A percentile compares a stretch with the other conserved stretches of the same genome.
phyloP scores from a whole-genome alignment of 768 basidiomycete species.

The Grammothele lineata region DNA sequence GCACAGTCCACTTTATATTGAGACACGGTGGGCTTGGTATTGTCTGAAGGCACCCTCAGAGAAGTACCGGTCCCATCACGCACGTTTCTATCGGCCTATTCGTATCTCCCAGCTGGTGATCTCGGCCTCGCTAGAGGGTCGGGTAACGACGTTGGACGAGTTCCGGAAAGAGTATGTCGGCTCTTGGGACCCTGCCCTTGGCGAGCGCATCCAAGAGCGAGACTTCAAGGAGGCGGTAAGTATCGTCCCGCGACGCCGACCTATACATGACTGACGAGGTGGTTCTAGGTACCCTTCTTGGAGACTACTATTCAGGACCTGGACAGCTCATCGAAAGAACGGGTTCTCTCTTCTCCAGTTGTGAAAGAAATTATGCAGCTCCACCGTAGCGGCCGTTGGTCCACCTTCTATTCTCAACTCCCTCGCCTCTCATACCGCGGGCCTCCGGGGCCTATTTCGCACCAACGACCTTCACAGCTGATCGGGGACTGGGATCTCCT shows the following conservation, averaged over 20 bases:
- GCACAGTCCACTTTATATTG: conserved; percentile 57
- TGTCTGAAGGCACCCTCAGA: conserved; percentile 45
- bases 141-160: conserved; percentile 24
- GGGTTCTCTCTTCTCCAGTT: not conserved
- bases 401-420: not conserved
- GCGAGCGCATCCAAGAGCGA: not conserved
- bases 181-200: conserved; percentile 3
- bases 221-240: conserved; percentile 3
- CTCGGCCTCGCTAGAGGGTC: conserved; percentile 29
- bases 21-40: conserved; percentile 64
- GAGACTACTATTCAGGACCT: not conserved
- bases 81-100: conserved; percentile 47
- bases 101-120: conserved; percentile 48
- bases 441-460: too few species aligned
- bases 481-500: too few species aligned
- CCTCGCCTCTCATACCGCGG: too few species aligned
- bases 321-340: not conserved
- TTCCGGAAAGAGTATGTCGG: conserved; percentile 29
- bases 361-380: too few species aligned
- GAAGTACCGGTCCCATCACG: conserved; percentile 40
- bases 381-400: too few species aligned
- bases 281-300: not conserved
- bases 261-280: too few species aligned
- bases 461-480: too few species aligned
- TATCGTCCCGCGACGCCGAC: too few species aligned